Evolutionary conservation across 2,329 filamentous ascomycete genomes (phyloP), one percentile per base, ranked within the genome.

Genomic region (Setomelanomma holmii): DNA sequence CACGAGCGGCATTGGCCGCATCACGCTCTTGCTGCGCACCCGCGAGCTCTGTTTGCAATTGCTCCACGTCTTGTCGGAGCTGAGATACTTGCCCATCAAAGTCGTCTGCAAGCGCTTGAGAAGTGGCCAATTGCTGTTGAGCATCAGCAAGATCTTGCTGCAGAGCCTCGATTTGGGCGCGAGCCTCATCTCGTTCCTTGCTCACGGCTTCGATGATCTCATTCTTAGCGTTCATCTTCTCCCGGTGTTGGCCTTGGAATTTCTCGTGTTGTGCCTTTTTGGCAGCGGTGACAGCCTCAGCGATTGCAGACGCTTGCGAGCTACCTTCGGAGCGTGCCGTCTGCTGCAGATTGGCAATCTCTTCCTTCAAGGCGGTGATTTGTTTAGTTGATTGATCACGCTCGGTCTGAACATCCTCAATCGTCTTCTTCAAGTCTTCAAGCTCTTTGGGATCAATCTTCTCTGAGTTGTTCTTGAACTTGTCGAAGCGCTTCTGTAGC

Each of bases 381-480:
- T 85, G 76, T 30, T 80, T 75, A 57, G 84, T 77, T 77, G 77
- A 60, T 77, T 81, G 63, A 50, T 79, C 78, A 41, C 77, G 79
- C 63, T 91, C 87, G 4, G 74, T 72, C 47, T 83, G 68, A 39
- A 80, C 61, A 20, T 71, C 70, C 14, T 85, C 78, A 46, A 97
- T 84, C 53, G 88, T 87, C 68, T 89, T 86, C 78, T 95, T 96
- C 51, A 99, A 83, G 53, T 89, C 87, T 65, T 98, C 93, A 71
- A 97, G 84, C 69, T 98, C 93, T 3, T 90, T 91, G 38, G 95
- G 93, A 69, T 99, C 95, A 45, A 96, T 91, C 49, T 93, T 90
- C 63, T 96, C 93, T 69, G 98, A 97, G 72, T 96, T 97, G 61
- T 91, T 92, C 44, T 99, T 84, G 56, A 99, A 97, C 63, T 96